These are phyloP conservation scores for Drechslerella dactyloides DNA, from an alignment of 2,329 filamentous ascomycete genomes.

Conservation along the genomic window DNA sequence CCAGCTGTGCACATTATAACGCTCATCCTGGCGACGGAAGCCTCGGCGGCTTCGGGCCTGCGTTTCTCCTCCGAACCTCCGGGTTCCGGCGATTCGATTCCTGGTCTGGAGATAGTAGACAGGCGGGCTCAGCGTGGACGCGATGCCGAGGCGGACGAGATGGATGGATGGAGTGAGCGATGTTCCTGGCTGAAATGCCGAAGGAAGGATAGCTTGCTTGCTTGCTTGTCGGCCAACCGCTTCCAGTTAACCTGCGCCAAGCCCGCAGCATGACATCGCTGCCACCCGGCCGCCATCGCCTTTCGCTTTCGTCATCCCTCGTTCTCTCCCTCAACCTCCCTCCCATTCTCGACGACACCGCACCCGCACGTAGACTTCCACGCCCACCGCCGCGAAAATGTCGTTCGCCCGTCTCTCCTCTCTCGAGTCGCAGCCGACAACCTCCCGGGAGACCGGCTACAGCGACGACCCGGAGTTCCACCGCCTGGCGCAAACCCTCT, in stretches of 20 bases:
- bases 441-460: conserved; percentile 74
- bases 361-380: not conserved
- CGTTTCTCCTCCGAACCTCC: not conserved
- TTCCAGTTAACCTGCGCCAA: no score
- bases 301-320: conserved; percentile 15
- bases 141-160: conserved; percentile 3
- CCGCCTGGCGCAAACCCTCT: conserved; percentile 78
- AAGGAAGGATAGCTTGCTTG: no score
- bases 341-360: not conserved
- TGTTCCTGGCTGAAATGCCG: no score
- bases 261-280: conserved; percentile 42
- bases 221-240: no score
- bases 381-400: conserved; percentile 64
- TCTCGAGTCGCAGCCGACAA: conserved; percentile 78
- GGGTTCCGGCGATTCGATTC: not conserved
- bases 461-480: conserved; percentile 92
- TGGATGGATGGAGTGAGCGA: not conserved
- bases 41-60: not conserved
- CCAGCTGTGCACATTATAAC: conserved; percentile 64
- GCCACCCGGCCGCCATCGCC: not conserved
- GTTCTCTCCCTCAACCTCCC: conserved; percentile 11
- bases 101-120: not conserved
- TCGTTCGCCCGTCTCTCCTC: conserved; percentile 87
- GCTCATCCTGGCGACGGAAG: conserved; percentile 52
- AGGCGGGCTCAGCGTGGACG: not conserved